These are phyloP conservation scores for Parascedosporium putredinis DNA, from an alignment of 2,329 filamentous ascomycete species.

Conservation along the genomic window DNA sequence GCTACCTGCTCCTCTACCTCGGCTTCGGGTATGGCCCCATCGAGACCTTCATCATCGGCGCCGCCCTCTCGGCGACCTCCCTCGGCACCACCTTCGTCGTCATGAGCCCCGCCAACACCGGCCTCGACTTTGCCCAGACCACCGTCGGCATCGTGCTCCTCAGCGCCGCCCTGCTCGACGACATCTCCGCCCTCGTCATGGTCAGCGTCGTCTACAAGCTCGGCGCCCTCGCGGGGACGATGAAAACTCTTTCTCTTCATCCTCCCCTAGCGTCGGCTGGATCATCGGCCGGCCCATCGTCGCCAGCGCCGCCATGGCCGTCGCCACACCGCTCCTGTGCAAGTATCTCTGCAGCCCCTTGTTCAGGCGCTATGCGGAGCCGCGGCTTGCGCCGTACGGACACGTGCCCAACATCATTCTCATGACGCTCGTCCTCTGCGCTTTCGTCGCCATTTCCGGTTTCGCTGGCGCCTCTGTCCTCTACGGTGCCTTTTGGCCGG, in stretches of 20 bases:
- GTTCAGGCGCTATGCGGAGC: constrained; percentile 22
- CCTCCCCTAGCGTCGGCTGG: constrained; percentile 21
- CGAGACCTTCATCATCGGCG: constrained; percentile 18
- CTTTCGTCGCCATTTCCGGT: constrained; percentile 20
- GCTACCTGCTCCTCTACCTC: constrained; percentile 29
- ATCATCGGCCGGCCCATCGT: constrained; percentile 26
- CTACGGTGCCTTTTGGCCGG: constrained; percentile 29
- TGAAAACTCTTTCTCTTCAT: no score
- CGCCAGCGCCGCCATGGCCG: constrained; percentile 23
- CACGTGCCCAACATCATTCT: constrained; percentile 18
- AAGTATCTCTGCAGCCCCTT: constrained; percentile 27
- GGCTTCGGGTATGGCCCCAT: constrained; percentile 28
- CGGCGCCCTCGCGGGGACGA: constrained; percentile 13
- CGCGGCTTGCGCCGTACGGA: constrained; percentile 22
- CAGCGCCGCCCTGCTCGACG: constrained; percentile 35
- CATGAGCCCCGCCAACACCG: constrained; percentile 18
- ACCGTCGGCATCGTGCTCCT: constrained; percentile 32
- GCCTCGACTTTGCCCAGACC: constrained; percentile 29
- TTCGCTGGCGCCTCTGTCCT: constrained; percentile 26
- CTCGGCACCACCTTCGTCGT: constrained; percentile 25
- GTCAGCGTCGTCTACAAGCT: constrained; percentile 16
- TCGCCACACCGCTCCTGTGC: constrained; percentile 23
- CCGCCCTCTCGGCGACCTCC: constrained; percentile 23
- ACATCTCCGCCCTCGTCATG: constrained; percentile 33
- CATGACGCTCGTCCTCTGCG: constrained; percentile 21